phyloP scores from a whole-genome alignment of 192 early-diverging fungal species.

The Pecoramyces ruminantium region DNA sequence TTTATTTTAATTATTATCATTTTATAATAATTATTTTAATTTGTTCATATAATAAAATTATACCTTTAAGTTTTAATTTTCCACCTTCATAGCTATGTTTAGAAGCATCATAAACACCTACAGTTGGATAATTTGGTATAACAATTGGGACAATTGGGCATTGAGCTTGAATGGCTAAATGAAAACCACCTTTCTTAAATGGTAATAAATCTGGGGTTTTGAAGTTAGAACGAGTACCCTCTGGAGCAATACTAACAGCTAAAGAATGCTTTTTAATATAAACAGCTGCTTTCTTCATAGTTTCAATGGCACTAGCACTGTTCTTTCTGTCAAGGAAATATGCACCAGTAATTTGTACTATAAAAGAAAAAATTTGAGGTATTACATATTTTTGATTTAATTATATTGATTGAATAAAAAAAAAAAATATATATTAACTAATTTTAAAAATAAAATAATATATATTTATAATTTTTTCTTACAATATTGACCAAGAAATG shows the following conservation, averaged over 20 bases:
- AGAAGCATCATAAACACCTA: background rate
- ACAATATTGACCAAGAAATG: background rate
- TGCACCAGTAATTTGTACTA: background rate
- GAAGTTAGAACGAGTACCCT: background rate
- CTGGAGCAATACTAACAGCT: background rate
- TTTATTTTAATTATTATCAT: no score
- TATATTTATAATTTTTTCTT: no score
- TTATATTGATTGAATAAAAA: no score
- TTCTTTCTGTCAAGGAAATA: background rate
- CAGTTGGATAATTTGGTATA: background rate
- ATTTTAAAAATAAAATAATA: background rate
- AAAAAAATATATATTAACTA: no score
- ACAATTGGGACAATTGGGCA: constrained; percentile 5
- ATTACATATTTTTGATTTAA: no score
- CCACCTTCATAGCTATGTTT: background rate
- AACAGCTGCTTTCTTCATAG: background rate
- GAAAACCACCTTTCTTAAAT: constrained; percentile 6
- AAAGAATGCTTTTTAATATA: background rate
- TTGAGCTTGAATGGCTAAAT: background rate
- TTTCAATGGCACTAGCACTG: background rate
- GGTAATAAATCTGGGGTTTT: constrained; percentile 1
- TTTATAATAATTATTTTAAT: no score
- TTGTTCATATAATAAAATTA: background rate
- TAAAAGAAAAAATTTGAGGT: no score
- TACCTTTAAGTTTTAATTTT: background rate